Evolutionary conservation across 495 filamentous ascomycete genomes (phyloP).

Genomic region (Aspergillus ostianus): DNA sequence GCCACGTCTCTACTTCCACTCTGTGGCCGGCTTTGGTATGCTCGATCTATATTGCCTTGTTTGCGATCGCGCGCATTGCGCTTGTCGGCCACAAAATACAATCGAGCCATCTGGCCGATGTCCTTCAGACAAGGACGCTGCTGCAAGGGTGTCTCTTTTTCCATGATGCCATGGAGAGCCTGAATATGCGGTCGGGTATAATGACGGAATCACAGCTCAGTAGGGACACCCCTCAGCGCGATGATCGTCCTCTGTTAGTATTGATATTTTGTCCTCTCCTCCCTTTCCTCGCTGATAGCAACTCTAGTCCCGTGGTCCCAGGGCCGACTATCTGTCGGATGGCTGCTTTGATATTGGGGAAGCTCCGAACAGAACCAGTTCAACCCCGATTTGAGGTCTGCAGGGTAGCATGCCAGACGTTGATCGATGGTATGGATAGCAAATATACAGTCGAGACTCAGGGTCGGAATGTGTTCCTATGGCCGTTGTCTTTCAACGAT

Average conservation of each 20-base stretch:
- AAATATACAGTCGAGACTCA: background rate
- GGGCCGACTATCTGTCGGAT: background rate
- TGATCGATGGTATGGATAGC: background rate
- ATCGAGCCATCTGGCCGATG: background rate
- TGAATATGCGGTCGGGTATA: background rate
- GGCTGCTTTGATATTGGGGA: background rate
- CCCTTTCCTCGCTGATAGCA: background rate
- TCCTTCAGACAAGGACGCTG: background rate
- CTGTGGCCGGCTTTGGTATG: background rate
- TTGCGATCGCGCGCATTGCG: background rate
- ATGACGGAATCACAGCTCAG: background rate
- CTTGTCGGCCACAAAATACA: background rate
- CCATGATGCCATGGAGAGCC: background rate
- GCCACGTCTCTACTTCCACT: background rate
- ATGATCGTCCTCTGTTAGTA: background rate
- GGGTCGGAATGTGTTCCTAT: background rate
- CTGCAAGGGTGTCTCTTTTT: background rate
- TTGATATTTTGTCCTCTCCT: background rate
- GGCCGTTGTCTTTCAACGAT: background rate
- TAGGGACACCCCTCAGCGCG: background rate
- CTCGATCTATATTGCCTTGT: background rate
- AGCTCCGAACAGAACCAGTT: background rate
- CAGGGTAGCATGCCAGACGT: background rate
- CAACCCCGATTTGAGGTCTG: background rate
- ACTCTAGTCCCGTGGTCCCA: background rate